A percentile compares a stretch with the other conserved stretches of the same genome.
These are phyloP conservation scores for Lentinus tigrinus DNA, from an alignment of 768 basidiomycete genomes.

Conservation along the genomic window DNA sequence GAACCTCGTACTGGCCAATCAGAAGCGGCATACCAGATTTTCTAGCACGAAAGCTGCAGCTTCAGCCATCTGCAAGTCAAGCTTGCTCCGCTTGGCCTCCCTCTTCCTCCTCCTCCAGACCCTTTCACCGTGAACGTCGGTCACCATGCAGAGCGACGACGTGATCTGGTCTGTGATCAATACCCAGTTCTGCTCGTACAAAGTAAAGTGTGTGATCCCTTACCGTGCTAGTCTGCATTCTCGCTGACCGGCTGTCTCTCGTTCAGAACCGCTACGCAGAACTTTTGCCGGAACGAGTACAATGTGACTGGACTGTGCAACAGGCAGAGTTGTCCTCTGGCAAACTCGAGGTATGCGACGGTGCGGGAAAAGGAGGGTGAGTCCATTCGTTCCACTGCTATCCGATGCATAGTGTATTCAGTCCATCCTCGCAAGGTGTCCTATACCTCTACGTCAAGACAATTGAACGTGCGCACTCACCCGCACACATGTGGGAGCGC, in stretches of 20 bases:
- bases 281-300: slow-evolving; percentile 98
- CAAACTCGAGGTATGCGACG: slow-evolving; percentile 97
- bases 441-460: slow-evolving; percentile 97
- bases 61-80: neutral
- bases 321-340: slow-evolving; percentile 94
- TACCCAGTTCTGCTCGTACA: slow-evolving; percentile 96
- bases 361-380: slow-evolving; percentile 92
- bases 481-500: slow-evolving; percentile 97
- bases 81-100: neutral
- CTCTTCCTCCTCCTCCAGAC: neutral
- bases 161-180: slow-evolving; percentile 98
- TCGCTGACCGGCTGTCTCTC: slow-evolving; percentile 3
- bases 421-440: slow-evolving; percentile 47
- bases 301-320: slow-evolving; percentile 96
- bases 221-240: neutral
- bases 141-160: slow-evolving; percentile 88
- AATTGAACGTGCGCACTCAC: slow-evolving; percentile 94
- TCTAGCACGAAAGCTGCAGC: neutral
- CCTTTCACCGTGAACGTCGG: neutral
- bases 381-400: neutral
- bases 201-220: slow-evolving; percentile 82
- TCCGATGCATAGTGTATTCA: neutral
- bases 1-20: slow-evolving; percentile 14
- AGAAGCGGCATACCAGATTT: slow-evolving; percentile 18
- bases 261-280: slow-evolving; percentile 86